A percentile compares a stretch with the other conserved stretches of the same genome.
These are phyloP conservation scores for Aspergillus funiculosus DNA, from an alignment of 495 filamentous ascomycete species.

Conservation along the genomic window DNA sequence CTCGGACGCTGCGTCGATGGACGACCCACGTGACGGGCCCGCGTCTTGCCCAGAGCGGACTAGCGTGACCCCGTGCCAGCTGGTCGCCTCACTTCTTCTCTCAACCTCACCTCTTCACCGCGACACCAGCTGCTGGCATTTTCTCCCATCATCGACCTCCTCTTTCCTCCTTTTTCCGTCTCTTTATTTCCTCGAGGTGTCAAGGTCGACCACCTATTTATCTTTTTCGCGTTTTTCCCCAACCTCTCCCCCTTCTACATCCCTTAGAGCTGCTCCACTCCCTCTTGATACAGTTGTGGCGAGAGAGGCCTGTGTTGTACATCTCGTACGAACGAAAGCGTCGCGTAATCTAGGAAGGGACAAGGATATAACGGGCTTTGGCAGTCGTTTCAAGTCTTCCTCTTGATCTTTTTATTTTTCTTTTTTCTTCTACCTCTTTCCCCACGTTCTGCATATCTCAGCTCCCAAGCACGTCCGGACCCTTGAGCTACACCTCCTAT, in stretches of 20 bases:
- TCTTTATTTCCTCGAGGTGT: conserved; percentile 1
- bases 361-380: conserved; percentile 16
- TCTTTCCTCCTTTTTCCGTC: conserved; percentile 8
- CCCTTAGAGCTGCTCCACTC: too few relatives aligned
- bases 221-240: background rate
- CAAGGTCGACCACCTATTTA: background rate
- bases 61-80: conserved; percentile 23
- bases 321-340: conserved; percentile 8
- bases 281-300: too few relatives aligned
- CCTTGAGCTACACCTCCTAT: conserved; percentile 16
- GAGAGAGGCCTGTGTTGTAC: conserved; percentile 14
- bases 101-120: conserved; percentile 27
- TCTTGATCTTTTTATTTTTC: conserved; percentile 17
- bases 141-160: conserved; percentile 15
- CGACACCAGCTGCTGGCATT: conserved; percentile 15
- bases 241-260: too few relatives aligned
- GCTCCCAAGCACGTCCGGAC: conserved; percentile 20
- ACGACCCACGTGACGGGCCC: conserved; percentile 13
- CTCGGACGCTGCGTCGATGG: background rate
- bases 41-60: conserved; percentile 6
- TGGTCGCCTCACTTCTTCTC: conserved; percentile 22
- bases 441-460: conserved; percentile 20
- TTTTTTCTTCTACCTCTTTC: conserved; percentile 12
- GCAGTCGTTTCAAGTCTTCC: conserved; percentile 14
- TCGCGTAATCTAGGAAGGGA: conserved; percentile 19